A percentile compares a stretch with the other conserved stretches of the same genome.
phyloP scores from a whole-genome alignment of 805 yeast genomes.

The Wickerhamiella vanderwaltii region DNA sequence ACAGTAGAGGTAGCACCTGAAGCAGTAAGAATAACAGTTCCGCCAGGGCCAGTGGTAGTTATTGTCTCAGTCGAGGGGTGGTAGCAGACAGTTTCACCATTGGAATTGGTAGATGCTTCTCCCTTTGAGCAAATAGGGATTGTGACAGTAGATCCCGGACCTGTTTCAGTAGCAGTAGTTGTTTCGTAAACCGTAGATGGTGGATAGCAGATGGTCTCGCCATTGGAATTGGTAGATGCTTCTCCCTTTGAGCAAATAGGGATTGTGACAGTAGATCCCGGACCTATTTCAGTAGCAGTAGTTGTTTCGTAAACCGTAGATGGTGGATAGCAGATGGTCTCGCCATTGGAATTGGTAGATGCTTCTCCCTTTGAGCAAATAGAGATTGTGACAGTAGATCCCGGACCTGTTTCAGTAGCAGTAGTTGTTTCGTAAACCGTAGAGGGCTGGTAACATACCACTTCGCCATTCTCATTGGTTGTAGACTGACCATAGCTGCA shows the following conservation, averaged over 20 bases:
- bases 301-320: conserved; percentile 14
- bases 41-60: conserved; percentile 14
- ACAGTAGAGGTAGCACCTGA: conserved; percentile 15
- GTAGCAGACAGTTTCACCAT: conserved; percentile 13
- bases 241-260: conserved; percentile 2
- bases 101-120: conserved; percentile 10
- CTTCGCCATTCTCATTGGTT: conserved; percentile 1
- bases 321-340: conserved; percentile 3
- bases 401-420: too few relatives aligned
- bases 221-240: not conserved
- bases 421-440: conserved; percentile 1
- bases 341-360: conserved; percentile 1
- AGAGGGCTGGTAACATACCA: conserved; percentile 2
- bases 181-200: conserved; percentile 7
- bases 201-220: not conserved
- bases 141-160: not conserved
- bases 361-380: conserved; percentile 5
- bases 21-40: conserved; percentile 17
- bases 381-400: not conserved
- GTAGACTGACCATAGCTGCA: not conserved
- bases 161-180: conserved; percentile 8
- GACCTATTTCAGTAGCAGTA: not conserved
- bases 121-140: conserved; percentile 5
- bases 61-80: conserved; percentile 3
- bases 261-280: not conserved